Evolutionary conservation across 306 rosid species (phyloP).

Genomic region (Fragaria iinumae): DNA sequence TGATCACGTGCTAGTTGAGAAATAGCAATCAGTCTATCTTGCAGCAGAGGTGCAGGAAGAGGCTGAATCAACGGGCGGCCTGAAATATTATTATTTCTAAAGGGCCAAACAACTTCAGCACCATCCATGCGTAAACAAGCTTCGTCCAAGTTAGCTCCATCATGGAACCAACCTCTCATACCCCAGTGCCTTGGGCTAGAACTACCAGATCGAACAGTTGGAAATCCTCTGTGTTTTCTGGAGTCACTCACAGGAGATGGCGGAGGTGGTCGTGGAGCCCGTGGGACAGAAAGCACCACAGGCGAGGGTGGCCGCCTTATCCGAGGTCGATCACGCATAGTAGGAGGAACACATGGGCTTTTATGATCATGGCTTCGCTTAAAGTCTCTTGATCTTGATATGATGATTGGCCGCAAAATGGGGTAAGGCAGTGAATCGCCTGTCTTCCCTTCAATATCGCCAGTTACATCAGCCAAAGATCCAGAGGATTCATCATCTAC

Average conservation of each 20-base stretch:
- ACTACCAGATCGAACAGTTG: constrained; percentile 95
- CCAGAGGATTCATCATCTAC: constrained; percentile 67
- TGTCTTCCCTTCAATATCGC: constrained; percentile 65
- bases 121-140: constrained; percentile 81
- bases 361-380: constrained; percentile 61
- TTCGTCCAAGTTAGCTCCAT: constrained; percentile 85
- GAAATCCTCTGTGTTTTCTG: constrained; percentile 86
- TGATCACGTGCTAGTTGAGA: constrained; percentile 90
- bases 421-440: constrained; percentile 78
- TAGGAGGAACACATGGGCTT: constrained; percentile 84
- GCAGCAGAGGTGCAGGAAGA: constrained; percentile 77
- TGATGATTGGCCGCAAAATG: constrained; percentile 79
- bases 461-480: constrained; percentile 56
- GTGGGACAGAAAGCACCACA: constrained; percentile 84
- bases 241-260: constrained; percentile 89
- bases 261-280: constrained; percentile 84
- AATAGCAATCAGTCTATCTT: constrained; percentile 82
- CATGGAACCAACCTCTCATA: constrained; percentile 89
- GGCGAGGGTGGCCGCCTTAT: constrained; percentile 93
- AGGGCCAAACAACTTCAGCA: constrained; percentile 97
- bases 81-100: constrained; percentile 67
- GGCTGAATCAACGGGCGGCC: constrained; percentile 79
- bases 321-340: constrained; percentile 84
- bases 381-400: constrained; percentile 77
- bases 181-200: constrained; percentile 99